phyloP scores from a whole-genome alignment of 768 basidiomycete genomes.

The Boletus reticuloceps region DNA sequence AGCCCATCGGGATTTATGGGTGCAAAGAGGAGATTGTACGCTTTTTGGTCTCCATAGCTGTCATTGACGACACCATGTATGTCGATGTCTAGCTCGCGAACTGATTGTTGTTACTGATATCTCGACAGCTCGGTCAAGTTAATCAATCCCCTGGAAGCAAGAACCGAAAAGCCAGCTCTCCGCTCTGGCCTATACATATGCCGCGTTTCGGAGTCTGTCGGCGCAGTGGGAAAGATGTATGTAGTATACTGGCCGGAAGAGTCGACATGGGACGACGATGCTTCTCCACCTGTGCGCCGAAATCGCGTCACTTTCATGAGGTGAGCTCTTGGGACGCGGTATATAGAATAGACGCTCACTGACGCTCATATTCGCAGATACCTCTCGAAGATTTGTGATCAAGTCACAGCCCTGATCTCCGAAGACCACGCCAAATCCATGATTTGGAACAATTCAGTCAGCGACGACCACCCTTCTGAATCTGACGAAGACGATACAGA shows the following conservation, averaged over 20 bases:
- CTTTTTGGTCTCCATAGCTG: conserved; percentile 39
- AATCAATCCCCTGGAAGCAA: background rate
- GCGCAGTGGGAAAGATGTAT: conserved; percentile 31
- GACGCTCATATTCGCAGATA: conserved; percentile 37
- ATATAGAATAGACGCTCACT: background rate
- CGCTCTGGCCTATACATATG: conserved; percentile 53
- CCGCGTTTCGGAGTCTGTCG: conserved; percentile 12
- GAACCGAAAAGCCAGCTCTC: conserved; percentile 24
- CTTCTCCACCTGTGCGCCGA: conserved; percentile 42
- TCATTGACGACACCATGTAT: conserved; percentile 43
- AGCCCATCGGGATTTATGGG: conserved; percentile 58
- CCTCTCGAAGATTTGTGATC: conserved; percentile 57
- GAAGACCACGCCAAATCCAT: conserved; percentile 43
- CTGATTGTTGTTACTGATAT: background rate
- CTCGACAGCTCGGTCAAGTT: conserved; percentile 13
- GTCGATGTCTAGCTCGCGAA: background rate
- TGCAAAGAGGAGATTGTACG: conserved; percentile 48
- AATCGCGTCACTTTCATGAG: conserved; percentile 64
- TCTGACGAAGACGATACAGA: conserved; percentile 42
- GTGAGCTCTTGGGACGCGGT: conserved; percentile 24
- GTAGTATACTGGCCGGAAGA: conserved; percentile 65
- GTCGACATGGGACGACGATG: conserved; percentile 53
- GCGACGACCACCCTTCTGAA: conserved; percentile 23
- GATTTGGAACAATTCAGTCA: conserved; percentile 38
- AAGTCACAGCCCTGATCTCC: conserved; percentile 49